Evolutionary conservation across 495 filamentous ascomycete genomes (phyloP), one percentile per base, ranked within the genome.

Genomic region (Penicillium desertorum): DNA sequence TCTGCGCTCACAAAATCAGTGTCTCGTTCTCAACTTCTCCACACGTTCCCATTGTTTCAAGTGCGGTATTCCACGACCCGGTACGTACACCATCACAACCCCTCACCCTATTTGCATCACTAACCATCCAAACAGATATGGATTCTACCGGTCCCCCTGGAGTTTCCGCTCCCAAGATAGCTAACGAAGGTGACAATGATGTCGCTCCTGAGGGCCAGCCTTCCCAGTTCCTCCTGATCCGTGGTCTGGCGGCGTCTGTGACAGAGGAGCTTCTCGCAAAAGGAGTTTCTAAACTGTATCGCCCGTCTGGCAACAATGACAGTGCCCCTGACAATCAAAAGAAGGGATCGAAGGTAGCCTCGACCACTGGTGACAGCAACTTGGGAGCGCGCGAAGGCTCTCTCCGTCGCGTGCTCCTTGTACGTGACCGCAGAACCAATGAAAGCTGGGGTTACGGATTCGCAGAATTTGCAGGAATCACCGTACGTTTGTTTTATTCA

Each of bases 361-460:
- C 90, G 5, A 91, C 90, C 0, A 86, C 86, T 22, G 84, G 83
- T 8, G 87, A 88, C 61, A 81, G 86, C 2, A 88, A 84, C 48
- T 72, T 89, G 4, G 92, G 92, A 39, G 92, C 92, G 7, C 84
- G 81, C 37, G 84, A 90, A 27, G 86, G 88, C 16, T 89, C 88
- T 23, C 71, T 96, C 12, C 81, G 86, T 23, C 87, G 92, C 50
- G 83, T 96, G 11, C 78, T 96, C 44, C 75, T 96, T 10, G 86
- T 95, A 57, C 83, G 90, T 46, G 89, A 94, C 62, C 80, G 88
- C 57, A 79, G 78, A 45, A 87, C 77, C 19, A 84, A 90, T 54
- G 88, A 92, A 49, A 92, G 87, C 56, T 92, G 89, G 86, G 83
- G 87, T 46, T 96, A 90, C 63, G 92, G 91, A 0, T 96, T 96